Evolutionary conservation across 257 asterid species (phyloP).

Genomic region (Ilex asprella): DNA sequence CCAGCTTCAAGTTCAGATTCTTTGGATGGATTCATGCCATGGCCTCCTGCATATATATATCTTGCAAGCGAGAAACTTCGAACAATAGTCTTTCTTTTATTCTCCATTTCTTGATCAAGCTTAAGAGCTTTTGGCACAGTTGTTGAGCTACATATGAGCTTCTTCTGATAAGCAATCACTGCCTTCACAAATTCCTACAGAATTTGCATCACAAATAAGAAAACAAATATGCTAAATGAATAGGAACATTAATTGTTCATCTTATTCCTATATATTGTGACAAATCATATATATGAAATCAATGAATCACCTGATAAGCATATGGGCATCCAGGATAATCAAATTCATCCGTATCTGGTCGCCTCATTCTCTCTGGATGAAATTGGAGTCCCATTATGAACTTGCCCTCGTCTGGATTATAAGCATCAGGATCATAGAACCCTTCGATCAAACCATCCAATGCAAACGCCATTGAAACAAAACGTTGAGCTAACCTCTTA

Average conservation of each 20-base stretch:
- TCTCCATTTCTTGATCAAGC: slow-evolving; percentile 41
- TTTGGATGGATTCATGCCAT: slow-evolving; percentile 2
- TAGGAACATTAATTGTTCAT: no score
- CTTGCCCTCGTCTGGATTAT: slow-evolving; percentile 78
- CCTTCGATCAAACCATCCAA: slow-evolving; percentile 85
- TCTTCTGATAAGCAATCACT: slow-evolving; percentile 39
- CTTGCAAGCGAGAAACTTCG: slow-evolving; percentile 37
- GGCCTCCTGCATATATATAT: slow-evolving; percentile 20
- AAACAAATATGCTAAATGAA: background rate
- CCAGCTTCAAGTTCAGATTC: slow-evolving; percentile 26
- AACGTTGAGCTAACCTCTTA: slow-evolving; percentile 69
- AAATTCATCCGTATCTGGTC: slow-evolving; percentile 47
- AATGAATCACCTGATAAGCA: slow-evolving; percentile 26
- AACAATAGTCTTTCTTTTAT: slow-evolving; percentile 29
- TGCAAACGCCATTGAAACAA: slow-evolving; percentile 85
- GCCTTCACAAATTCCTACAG: slow-evolving; percentile 42
- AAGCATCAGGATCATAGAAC: slow-evolving; percentile 76
- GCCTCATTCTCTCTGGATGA: slow-evolving; percentile 88
- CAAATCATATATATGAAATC: no score
- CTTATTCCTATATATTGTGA: background rate
- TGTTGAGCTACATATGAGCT: slow-evolving; percentile 12
- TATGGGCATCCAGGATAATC: slow-evolving; percentile 75
- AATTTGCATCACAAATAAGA: slow-evolving; percentile 1
- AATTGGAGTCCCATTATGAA: slow-evolving; percentile 93
- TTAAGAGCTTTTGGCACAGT: slow-evolving; percentile 16